phyloP scores from a whole-genome alignment of 1,284 basidiomycete genomes.

The Rugiboletus extremiorientalis region DNA sequence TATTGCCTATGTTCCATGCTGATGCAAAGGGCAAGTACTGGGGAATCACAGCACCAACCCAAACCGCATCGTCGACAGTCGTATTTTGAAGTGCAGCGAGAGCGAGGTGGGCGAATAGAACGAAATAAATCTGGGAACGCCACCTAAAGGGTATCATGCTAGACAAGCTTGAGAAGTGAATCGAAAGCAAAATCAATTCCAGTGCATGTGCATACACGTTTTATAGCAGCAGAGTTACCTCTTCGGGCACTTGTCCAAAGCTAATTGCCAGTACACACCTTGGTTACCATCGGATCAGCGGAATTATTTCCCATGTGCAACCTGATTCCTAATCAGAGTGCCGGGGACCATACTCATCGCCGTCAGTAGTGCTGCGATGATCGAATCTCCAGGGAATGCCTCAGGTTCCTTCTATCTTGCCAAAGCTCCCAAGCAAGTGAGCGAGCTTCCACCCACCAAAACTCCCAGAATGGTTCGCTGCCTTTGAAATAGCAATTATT shows the following conservation, averaged over 20 bases:
- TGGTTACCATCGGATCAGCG: too few relatives aligned
- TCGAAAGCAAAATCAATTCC: not conserved
- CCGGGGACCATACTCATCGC: too few relatives aligned
- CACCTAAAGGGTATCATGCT: not conserved
- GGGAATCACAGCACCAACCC: not conserved
- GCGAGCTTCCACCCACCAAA: conserved; percentile 1
- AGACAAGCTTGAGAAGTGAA: not conserved
- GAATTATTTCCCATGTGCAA: too few relatives aligned
- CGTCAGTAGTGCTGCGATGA: not conserved
- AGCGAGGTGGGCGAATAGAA: not conserved
- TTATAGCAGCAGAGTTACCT: too few relatives aligned
- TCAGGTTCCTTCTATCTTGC: conserved; percentile 5
- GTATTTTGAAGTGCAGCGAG: conserved; percentile 14
- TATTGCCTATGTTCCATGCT: not conserved
- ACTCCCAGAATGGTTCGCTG: not conserved
- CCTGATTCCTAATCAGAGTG: too few relatives aligned
- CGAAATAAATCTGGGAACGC: not conserved
- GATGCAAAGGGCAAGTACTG: conserved; percentile 3
- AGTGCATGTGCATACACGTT: too few relatives aligned
- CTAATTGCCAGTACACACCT: too few relatives aligned
- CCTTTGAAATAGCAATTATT: not conserved
- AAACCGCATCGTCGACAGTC: conserved; percentile 20
- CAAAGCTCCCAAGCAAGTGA: conserved; percentile 3
- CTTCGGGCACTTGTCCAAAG: too few relatives aligned
- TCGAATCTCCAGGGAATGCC: not conserved